Evolutionary conservation across 805 yeast species (phyloP).

Genomic region (Diddensiella caesifluorescens): DNA sequence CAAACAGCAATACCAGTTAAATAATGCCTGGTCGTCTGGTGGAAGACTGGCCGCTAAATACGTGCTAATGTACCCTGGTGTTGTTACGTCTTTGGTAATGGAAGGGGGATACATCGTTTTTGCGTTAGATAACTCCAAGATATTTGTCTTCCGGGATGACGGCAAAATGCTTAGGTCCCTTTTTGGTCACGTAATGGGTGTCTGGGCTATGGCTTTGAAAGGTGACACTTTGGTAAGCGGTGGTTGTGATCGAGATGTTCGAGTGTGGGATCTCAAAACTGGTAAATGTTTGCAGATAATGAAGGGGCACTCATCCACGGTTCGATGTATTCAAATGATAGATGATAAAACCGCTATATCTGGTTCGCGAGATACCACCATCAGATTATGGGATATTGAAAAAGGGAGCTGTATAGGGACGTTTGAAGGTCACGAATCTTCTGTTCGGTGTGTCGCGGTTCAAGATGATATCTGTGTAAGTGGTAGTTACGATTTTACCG

Average conservation of each 20-base stretch:
- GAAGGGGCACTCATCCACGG: conserved; percentile 90
- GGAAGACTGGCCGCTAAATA: conserved; percentile 39
- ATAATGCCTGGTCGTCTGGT: conserved; percentile 38
- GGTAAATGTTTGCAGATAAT: conserved; percentile 84
- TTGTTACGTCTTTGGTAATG: conserved; percentile 38
- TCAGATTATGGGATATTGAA: conserved; percentile 93
- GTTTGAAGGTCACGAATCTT: conserved; percentile 62
- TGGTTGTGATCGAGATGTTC: conserved; percentile 91
- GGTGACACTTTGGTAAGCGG: conserved; percentile 91
- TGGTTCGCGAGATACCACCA: conserved; percentile 86
- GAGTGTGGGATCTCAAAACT: conserved; percentile 89
- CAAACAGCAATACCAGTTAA: conserved; percentile 36
- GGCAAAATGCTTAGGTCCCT: conserved; percentile 66
- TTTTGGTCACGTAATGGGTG: conserved; percentile 97
- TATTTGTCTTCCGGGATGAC: conserved; percentile 38
- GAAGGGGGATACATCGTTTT: conserved; percentile 35
- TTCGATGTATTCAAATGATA: conserved; percentile 76
- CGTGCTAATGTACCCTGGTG: conserved; percentile 33
- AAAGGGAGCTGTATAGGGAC: conserved; percentile 77
- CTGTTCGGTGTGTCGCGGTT: conserved; percentile 74
- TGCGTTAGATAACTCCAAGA: conserved; percentile 40
- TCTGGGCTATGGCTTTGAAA: conserved; percentile 91
- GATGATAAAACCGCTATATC: conserved; percentile 72
- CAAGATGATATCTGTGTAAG: conserved; percentile 69
- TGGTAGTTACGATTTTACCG: conserved; percentile 85